Conservation (phyloP, 768 basidiomycete genomes). For the Inosperma sp. region DNA sequence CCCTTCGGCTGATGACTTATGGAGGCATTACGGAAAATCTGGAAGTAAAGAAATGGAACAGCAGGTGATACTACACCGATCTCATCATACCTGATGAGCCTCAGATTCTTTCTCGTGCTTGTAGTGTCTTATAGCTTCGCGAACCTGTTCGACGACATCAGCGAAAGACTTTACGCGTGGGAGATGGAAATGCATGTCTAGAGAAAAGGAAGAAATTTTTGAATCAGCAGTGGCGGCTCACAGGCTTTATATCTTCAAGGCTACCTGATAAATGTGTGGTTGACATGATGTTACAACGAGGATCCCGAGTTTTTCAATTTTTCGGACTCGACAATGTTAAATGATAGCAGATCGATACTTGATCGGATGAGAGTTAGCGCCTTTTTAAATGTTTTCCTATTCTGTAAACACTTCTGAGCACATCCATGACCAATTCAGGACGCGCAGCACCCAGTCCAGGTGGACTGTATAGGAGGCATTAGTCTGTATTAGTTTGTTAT, state of each 20-base stretch:
- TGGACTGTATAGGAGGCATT: too few relatives aligned
- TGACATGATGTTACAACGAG: conserved; percentile 19
- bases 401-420: too few relatives aligned
- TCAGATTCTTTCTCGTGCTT: conserved; percentile 82
- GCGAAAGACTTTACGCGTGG: conserved; percentile 42
- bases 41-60: conserved; percentile 9
- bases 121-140: conserved; percentile 60
- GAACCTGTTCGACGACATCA: conserved; percentile 55
- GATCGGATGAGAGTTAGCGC: too few relatives aligned
- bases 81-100: conserved; percentile 66
- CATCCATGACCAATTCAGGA: too few relatives aligned
- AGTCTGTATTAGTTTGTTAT: too few relatives aligned
- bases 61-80: conserved; percentile 8
- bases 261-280: conserved; percentile 24
- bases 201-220: conserved; percentile 8
- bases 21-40: conserved; percentile 74
- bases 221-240: too few relatives aligned
- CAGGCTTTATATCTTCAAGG: not conserved
- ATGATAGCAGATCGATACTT: too few relatives aligned
- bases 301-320: too few relatives aligned
- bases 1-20: conserved; percentile 63
- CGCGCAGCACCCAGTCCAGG: too few relatives aligned
- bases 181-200: conserved; percentile 44
- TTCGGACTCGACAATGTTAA: too few relatives aligned
- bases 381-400: too few relatives aligned